Base-by-base conservation (phyloP, 495 filamentous ascomycete genomes). In the Lentithecium fluviatile region DNA sequence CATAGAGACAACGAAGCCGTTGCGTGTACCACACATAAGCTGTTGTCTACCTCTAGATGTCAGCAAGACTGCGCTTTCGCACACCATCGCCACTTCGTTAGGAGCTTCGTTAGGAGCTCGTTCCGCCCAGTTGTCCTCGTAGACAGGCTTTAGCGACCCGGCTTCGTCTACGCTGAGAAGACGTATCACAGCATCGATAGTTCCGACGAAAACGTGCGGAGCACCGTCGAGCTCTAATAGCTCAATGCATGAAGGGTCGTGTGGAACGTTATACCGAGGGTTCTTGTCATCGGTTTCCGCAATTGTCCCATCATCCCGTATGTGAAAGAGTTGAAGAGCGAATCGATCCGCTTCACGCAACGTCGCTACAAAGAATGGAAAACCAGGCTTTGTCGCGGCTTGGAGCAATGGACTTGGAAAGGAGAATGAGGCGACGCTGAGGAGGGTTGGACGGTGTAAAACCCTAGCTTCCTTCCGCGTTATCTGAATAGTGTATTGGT, bases 11-110 rank as follows among this genome's bases (percentile, higher is more conserved):
- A 72, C n/a, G 11, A 46, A 60, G 11, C 71, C 71, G 34, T 74
- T 63, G 24, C 71, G 70, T 20, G 68, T 60, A 1, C 71, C 71
- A 45, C 70, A 69, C 3, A 69, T 48, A 34, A 70, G n/a, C n/a
- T 29, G 11, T 42, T 5, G 17, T 19, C 20, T 50, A 58, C 12
- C 10, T 19, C 10, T n/a, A 12, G 5, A 37, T 11, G 29, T 21
- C 1, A 68, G 23, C 24, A 65, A 19, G 13, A 55, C 57, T 25
- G 62, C 58, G 48, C 42, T 69, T n/a, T 69, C 66, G 29, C 66
- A 69, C n/a, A 65, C 51, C 23, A 23, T 52, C 12, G 45, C 38
- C 20, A 47, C 13, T 23, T 43, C 25, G 24, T 25, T 24, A 23
- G 13, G 1, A 23, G n/a, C 6, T 25, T 2, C n/a, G n/a, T n/a